A percentile compares a stretch with the other conserved stretches of the same genome.
Evolutionary conservation across 1,284 basidiomycete genomes (phyloP).

Genomic region (Microstroma glucosiphilum): DNA sequence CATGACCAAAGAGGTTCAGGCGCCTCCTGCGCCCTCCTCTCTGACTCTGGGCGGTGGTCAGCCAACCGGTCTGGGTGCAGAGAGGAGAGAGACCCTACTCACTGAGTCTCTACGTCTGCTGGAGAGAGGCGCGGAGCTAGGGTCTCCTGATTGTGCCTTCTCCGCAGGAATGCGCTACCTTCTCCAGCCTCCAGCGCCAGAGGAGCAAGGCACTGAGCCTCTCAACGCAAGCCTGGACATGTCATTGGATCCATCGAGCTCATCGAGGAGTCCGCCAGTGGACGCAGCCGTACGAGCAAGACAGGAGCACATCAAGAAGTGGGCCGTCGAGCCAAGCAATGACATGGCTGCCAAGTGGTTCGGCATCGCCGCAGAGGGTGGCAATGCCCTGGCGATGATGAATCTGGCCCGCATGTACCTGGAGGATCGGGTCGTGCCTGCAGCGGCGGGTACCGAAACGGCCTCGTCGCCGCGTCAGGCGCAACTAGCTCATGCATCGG

Average conservation of each 20-base stretch:
- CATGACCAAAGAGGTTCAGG: background rate
- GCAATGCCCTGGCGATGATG: slow-evolving; percentile 4
- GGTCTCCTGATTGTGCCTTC: slow-evolving; percentile 2
- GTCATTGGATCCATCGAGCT: background rate
- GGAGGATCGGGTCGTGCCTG: background rate
- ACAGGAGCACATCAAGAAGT: background rate
- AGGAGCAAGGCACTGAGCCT: background rate
- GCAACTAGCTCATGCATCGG: background rate
- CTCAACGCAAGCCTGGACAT: background rate
- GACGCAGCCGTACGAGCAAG: background rate
- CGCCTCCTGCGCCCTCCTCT: slow-evolving; percentile 1
- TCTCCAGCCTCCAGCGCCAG: background rate
- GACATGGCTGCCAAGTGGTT: background rate
- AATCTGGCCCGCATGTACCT: slow-evolving; percentile 4
- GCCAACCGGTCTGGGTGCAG: background rate
- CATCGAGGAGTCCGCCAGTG: background rate
- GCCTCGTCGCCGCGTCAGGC: background rate
- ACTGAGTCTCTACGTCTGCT: background rate
- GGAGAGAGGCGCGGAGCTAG: background rate
- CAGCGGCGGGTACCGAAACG: background rate
- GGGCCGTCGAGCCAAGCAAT: background rate
- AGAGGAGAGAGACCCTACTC: background rate
- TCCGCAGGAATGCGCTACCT: slow-evolving; percentile 4
- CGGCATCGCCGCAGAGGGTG: background rate
- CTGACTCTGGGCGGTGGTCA: background rate